Percentiles rank a stretch among this genome's conserved stretches.
phyloP scores from a whole-genome alignment of 2,329 filamentous ascomycete species.

The Alternaria longipes region DNA sequence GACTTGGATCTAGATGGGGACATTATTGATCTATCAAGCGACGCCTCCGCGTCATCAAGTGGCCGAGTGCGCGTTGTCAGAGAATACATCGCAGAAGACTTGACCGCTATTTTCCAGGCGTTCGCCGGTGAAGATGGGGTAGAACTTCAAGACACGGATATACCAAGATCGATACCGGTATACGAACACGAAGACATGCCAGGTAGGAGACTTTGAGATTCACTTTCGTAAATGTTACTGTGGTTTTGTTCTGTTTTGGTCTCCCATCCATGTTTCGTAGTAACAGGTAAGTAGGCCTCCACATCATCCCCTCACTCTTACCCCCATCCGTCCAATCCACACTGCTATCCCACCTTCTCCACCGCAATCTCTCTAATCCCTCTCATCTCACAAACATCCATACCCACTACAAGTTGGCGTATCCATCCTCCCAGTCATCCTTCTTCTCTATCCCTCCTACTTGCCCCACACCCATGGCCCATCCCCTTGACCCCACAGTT shows the following conservation, averaged over 20 bases:
- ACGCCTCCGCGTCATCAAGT: conserved; percentile 39
- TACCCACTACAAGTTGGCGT: conserved; percentile 77
- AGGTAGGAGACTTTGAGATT: conserved; percentile 59
- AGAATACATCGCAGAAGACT: conserved; percentile 24
- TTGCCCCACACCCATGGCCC: conserved; percentile 34
- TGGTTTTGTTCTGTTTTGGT: neutral
- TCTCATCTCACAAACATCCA: conserved; percentile 90
- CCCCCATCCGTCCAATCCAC: conserved; percentile 72
- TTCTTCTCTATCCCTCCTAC: conserved; percentile 61
- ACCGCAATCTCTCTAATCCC: conserved; percentile 77
- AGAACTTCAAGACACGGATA: conserved; percentile 1
- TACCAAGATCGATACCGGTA: conserved; percentile 46
- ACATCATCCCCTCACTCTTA: conserved; percentile 78
- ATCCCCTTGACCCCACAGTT: conserved; percentile 74
- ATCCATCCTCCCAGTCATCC: conserved; percentile 60
- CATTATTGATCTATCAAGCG: conserved; percentile 53
- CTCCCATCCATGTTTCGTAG: neutral
- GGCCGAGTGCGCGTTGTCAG: conserved; percentile 35
- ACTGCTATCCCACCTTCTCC: conserved; percentile 77
- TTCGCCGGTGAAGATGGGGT: conserved; percentile 31
- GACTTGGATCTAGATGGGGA: conserved; percentile 60
- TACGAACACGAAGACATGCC: conserved; percentile 73
- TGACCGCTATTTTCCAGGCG: conserved; percentile 35
- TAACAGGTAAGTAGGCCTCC: conserved; percentile 68
- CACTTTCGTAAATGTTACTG: neutral